Evolutionary conservation across 345 rosid species (phyloP).

Genomic region (Passiflora organensis): DNA sequence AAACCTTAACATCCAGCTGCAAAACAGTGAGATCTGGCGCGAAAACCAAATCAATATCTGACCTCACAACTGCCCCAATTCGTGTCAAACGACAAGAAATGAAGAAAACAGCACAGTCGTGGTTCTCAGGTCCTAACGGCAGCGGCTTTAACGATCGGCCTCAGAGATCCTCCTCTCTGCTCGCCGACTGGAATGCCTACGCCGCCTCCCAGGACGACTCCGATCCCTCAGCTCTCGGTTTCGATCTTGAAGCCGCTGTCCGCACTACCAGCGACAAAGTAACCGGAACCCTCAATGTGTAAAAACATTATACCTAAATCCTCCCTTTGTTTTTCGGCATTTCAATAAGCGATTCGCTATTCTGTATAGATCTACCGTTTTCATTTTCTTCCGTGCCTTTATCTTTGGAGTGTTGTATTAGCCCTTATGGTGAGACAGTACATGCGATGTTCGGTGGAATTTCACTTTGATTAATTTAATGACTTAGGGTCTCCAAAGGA

Average conservation of each 20-base stretch:
- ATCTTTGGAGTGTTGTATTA: no score
- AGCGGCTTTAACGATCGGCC: conserved; percentile 3
- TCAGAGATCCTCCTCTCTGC: conserved; percentile 37
- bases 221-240: conserved; percentile 35
- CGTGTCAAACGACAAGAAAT: not conserved
- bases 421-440: no score
- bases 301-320: not conserved
- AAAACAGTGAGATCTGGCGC: no score
- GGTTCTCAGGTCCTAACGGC: conserved; percentile 18
- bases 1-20: no score
- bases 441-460: no score
- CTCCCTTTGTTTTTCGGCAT: no score
- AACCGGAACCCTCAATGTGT: conserved; percentile 80
- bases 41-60: no score
- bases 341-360: no score
- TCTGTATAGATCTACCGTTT: no score
- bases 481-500: conserved; percentile 72
- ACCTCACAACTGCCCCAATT: no score
- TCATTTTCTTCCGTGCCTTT: no score
- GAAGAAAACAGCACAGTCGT: conserved; percentile 23
- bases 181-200: conserved; percentile 82
- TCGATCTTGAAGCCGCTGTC: conserved; percentile 80
- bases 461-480: conserved; percentile 22
- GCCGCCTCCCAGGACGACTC: conserved; percentile 46
- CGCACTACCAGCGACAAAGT: conserved; percentile 74